These are phyloP conservation scores for Aspergillus carbonarius DNA, from an alignment of 2,329 filamentous ascomycete species.

Conservation along the genomic window DNA sequence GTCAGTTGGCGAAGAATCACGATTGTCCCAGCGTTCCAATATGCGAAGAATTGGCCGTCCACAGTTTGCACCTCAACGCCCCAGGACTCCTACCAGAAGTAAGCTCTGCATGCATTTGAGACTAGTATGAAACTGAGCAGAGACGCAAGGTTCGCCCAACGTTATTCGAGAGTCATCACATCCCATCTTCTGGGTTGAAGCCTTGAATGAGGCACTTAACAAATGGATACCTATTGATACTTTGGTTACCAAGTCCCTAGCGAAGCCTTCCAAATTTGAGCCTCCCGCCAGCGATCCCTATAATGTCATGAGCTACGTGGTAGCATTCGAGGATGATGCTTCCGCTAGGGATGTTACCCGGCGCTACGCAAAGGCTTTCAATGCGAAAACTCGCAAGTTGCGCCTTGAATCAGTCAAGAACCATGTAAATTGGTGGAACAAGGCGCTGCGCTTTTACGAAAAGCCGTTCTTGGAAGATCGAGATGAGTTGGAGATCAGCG, in stretches of 20 bases:
- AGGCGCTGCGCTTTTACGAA: constrained; percentile 43
- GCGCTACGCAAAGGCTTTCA: constrained; percentile 83
- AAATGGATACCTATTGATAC: constrained; percentile 91
- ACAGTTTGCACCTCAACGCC: constrained; percentile 27
- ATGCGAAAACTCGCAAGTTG: constrained; percentile 79
- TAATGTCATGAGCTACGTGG: constrained; percentile 77
- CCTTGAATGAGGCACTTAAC: constrained; percentile 79
- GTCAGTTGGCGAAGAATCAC: constrained; percentile 29
- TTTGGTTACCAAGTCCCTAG: constrained; percentile 75
- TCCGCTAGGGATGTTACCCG: constrained; percentile 80
- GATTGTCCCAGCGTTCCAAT: constrained; percentile 17
- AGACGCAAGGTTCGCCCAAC: constrained; percentile 36
- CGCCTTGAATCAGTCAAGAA: constrained; percentile 69
- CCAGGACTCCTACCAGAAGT: constrained; percentile 21
- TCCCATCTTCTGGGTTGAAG: constrained; percentile 93
- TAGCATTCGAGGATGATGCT: constrained; percentile 80
- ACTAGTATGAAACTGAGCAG: constrained; percentile 3
- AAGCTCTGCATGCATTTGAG: constrained; percentile 1
- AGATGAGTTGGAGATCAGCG: constrained; percentile 80
- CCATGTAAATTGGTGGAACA: constrained; percentile 58
- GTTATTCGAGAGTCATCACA: constrained; percentile 68
- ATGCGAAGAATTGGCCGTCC: constrained; percentile 38
- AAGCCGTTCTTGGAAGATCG: constrained; percentile 57
- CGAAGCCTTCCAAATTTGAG: constrained; percentile 73
- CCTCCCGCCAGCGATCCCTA: constrained; percentile 74